Evolutionary conservation across 148 eudicot species (phyloP).

Genomic region (Silene uniflora): DNA sequence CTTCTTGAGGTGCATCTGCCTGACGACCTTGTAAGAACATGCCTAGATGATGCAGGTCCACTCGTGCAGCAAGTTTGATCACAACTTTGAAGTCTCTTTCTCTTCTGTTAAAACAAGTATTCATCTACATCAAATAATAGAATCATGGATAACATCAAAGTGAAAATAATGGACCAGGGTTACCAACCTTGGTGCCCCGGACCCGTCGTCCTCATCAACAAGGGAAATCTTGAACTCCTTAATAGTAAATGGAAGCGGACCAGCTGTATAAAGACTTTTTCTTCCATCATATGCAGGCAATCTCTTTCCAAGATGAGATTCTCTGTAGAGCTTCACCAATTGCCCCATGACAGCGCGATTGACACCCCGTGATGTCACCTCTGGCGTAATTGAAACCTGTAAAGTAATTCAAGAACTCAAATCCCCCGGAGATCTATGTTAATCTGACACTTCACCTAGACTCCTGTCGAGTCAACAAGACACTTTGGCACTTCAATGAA

Average conservation of each 20-base stretch:
- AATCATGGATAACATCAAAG: not conserved
- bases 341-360: constrained; percentile 73
- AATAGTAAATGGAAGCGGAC: constrained; percentile 63
- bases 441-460: not conserved
- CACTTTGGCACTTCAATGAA: not conserved
- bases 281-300: constrained; percentile 91
- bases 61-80: constrained; percentile 63
- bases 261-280: constrained; percentile 82
- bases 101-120: constrained; percentile 34
- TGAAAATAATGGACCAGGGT: not conserved
- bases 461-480: not conserved
- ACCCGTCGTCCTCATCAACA: constrained; percentile 62
- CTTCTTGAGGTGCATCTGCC: constrained; percentile 79
- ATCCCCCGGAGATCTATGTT: not conserved
- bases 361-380: constrained; percentile 69
- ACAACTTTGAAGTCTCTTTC: constrained; percentile 58
- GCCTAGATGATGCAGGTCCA: constrained; percentile 62
- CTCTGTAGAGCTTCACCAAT: constrained; percentile 54
- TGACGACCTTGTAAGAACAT: constrained; percentile 60
- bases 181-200: constrained; percentile 48
- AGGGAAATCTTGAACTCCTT: constrained; percentile 67
- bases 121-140: not conserved
- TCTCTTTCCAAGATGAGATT: constrained; percentile 77
- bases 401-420: not conserved
- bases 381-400: constrained; percentile 78